These are phyloP conservation scores for Russula earlei DNA, from an alignment of 768 basidiomycete species.

Conservation along the genomic window DNA sequence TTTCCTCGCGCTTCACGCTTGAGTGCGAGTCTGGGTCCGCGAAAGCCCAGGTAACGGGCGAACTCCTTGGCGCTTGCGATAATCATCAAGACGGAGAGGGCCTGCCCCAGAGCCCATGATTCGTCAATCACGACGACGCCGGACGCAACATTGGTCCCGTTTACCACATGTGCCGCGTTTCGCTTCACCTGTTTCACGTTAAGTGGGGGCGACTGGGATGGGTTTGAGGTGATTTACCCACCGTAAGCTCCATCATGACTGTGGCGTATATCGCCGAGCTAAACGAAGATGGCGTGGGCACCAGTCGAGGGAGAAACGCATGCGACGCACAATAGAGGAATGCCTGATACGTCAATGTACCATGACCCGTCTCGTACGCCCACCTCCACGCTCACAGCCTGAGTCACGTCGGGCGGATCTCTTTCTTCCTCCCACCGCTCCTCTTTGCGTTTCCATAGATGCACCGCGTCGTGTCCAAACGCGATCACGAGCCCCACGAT, in stretches of 20 bases:
- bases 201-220: background rate
- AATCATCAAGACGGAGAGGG: constrained; percentile 14
- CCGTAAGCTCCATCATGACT: constrained; percentile 11
- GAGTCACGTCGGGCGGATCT: too few species aligned
- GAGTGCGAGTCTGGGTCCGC: background rate
- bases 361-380: background rate
- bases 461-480: background rate
- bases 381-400: too few species aligned
- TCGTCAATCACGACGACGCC: background rate
- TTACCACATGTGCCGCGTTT: background rate
- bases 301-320: background rate
- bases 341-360: background rate
- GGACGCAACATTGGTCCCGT: background rate
- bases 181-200: background rate
- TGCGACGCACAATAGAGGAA: constrained; percentile 3
- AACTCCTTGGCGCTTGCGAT: constrained; percentile 4
- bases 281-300: background rate
- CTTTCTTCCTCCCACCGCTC: background rate
- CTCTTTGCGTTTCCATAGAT: background rate
- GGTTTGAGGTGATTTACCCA: background rate
- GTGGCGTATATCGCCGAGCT: constrained; percentile 10
- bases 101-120: constrained; percentile 12
- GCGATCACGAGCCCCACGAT: background rate
- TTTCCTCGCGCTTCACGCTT: background rate
- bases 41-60: background rate